phyloP scores from a whole-genome alignment of 441 rosid genomes.

The Aquilaria agallochum region DNA sequence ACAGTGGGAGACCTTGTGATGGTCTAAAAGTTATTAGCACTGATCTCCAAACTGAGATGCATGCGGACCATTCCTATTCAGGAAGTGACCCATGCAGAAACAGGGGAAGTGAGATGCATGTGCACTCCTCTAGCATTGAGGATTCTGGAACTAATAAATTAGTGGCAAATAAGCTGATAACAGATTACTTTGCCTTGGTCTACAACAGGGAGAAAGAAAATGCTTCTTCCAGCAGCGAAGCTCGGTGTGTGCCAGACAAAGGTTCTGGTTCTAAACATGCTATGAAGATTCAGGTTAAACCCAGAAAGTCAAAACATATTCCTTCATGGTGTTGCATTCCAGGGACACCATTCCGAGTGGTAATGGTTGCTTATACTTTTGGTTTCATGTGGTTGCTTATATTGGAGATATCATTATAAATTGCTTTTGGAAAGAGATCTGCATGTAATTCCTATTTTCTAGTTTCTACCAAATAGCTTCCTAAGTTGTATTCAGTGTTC shows the following conservation, averaged over 20 bases:
- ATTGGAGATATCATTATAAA: too few relatives aligned
- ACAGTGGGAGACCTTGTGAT: too few relatives aligned
- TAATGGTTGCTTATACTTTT: conserved; percentile 20
- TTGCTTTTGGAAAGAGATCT: too few relatives aligned
- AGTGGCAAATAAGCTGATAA: conserved; percentile 71
- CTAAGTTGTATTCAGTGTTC: background rate
- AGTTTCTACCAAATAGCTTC: too few relatives aligned
- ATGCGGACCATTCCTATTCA: conserved; percentile 13
- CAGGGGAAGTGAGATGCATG: conserved; percentile 29
- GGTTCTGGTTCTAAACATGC: conserved; percentile 30
- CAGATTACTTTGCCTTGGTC: conserved; percentile 69
- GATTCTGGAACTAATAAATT: conserved; percentile 36
- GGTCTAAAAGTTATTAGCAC: too few relatives aligned
- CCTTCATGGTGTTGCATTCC: conserved; percentile 81
- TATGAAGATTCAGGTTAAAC: conserved; percentile 31
- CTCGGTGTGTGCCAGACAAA: conserved; percentile 25
- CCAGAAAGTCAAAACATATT: conserved; percentile 48
- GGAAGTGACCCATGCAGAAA: conserved; percentile 22
- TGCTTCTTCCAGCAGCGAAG: conserved; percentile 21
- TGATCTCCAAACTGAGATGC: conserved; percentile 12
- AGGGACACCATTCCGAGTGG: conserved; percentile 96
- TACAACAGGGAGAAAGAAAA: conserved; percentile 31
- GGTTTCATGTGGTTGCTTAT: too few relatives aligned
- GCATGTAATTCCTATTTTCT: too few relatives aligned
- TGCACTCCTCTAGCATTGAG: conserved; percentile 27